A percentile compares a stretch with the other conserved stretches of the same genome.
Evolutionary conservation across 352 stramenopile species (phyloP).

Genomic region (Phytophthora melonis): DNA sequence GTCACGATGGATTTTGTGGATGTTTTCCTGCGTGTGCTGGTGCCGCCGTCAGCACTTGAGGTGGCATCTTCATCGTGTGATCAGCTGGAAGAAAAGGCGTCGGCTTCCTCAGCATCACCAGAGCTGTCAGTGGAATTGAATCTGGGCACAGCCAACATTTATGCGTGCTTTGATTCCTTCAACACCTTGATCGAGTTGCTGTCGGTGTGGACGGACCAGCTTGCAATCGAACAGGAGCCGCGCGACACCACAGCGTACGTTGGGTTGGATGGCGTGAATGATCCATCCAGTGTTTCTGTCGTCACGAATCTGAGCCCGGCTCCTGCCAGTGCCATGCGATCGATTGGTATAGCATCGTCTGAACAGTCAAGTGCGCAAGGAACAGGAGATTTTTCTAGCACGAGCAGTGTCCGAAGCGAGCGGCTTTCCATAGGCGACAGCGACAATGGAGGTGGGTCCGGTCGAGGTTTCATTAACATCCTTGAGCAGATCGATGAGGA

Average conservation of each 20-base stretch:
- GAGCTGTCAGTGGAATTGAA: conserved; percentile 87
- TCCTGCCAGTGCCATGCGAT: conserved; percentile 30
- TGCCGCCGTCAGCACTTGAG: conserved; percentile 47
- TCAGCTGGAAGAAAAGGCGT: conserved; percentile 45
- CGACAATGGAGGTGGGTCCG: conserved; percentile 8
- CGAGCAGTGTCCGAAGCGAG: conserved; percentile 38
- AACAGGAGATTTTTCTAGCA: conserved; percentile 33
- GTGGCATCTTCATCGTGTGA: conserved; percentile 19
- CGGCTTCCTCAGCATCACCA: conserved; percentile 51
- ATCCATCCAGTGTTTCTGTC: conserved; percentile 72
- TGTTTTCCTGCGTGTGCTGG: conserved; percentile 78
- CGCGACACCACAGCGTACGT: conserved; percentile 83
- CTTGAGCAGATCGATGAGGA: conserved; percentile 85
- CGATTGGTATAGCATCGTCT: conserved; percentile 30
- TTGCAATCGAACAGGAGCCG: conserved; percentile 70
- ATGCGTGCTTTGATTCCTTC: conserved; percentile 92
- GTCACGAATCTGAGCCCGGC: conserved; percentile 74
- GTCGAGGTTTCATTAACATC: conserved; percentile 51
- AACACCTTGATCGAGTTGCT: conserved; percentile 84
- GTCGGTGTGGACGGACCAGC: conserved; percentile 74
- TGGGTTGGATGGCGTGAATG: conserved; percentile 66
- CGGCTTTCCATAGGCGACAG: conserved; percentile 31
- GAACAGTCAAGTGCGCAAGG: conserved; percentile 20
- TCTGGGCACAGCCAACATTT: conserved; percentile 87
- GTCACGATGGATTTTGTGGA: conserved; percentile 89